Evolutionary conservation across 306 rosid species (phyloP), one percentile per base, ranked within the genome.

Genomic region (Vigna unguiculata): DNA sequence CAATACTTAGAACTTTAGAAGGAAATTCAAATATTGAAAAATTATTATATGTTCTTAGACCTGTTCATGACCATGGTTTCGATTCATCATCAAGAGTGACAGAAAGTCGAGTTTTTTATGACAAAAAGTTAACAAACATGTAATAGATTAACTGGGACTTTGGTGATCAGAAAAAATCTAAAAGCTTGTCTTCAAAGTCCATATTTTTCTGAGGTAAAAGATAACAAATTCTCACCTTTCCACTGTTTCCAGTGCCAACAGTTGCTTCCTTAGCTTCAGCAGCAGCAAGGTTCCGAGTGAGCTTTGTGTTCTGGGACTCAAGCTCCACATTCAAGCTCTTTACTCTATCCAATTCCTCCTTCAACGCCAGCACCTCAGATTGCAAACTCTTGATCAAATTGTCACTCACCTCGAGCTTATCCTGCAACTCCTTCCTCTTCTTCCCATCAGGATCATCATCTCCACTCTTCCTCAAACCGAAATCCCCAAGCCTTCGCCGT

Each of bases 321-420:
- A 93, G 83, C 80, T 90, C 92, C 62, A 86, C 17, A 20, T 91
- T 91, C 67, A 83, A 81, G 60, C 81, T 82, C 47, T 77, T 88
- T 61, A 87, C 85, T 75, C 78, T 83, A 30, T 83, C 89, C 91
- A 93, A 83, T 78, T 90, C 97, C 20, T 79, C 91, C 80, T 86
- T 90, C 93, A 93, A 83, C 0, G 43, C 84, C 48, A 72, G 59
- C 69, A 93, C 82, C 71, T 90, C 89, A 75, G 85, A 80, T 82
- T 86, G 83, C 85, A 91, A 86, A 82, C 47, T 73, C 80, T 74
- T 79, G 48, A 88, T 84, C 92, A 90, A 84, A 79, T 54, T 79
- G 76, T 91, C 92, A 30, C 88, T 84, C 73, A 76, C 20, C 19
- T 83, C 83, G 49, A 87, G 80, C 74, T 87, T 90, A 36, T 84